A percentile compares a stretch with the other conserved stretches of the same genome.
Evolutionary conservation across 108 stramenopile species (phyloP).

Genomic region (Discostella stelligeroides): DNA sequence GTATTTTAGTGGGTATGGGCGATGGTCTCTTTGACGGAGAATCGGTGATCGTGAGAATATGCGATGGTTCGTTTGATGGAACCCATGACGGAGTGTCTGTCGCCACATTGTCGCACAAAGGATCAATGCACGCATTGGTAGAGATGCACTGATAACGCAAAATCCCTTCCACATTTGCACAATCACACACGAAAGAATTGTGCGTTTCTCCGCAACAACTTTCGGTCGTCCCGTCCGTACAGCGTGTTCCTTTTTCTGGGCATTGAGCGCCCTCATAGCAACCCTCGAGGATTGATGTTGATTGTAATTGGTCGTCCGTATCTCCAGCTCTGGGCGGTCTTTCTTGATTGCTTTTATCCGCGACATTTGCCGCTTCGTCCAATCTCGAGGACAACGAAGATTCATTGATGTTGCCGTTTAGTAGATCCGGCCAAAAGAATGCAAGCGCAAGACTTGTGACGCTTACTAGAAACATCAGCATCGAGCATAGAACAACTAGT

Average conservation of each 20-base stretch:
- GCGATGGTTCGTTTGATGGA: background rate
- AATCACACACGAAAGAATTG: slow-evolving; percentile 20
- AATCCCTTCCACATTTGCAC: slow-evolving; percentile 6
- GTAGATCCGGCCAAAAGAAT: slow-evolving; percentile 6
- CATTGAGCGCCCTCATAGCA: slow-evolving; percentile 8
- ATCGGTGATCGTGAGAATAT: background rate
- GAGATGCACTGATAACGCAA: slow-evolving; percentile 5
- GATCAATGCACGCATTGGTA: slow-evolving; percentile 13
- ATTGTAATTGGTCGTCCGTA: background rate
- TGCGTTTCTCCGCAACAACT: slow-evolving; percentile 22
- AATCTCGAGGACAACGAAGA: slow-evolving; percentile 4
- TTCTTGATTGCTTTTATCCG: background rate
- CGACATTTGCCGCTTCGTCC: background rate
- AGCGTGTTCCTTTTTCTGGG: slow-evolving; percentile 5
- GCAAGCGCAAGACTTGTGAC: slow-evolving; percentile 15
- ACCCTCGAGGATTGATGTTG: background rate
- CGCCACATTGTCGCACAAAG: background rate
- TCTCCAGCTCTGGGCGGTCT: background rate
- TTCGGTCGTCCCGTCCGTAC: slow-evolving; percentile 15
- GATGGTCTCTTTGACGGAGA: background rate
- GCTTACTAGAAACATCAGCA: slow-evolving; percentile 12
- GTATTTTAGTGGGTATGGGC: background rate
- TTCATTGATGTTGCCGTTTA: background rate
- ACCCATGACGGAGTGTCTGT: background rate
- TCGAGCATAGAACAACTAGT: slow-evolving; percentile 11